phyloP scores from a whole-genome alignment of 352 stramenopile genomes.

The Blastocystis sp. region DNA sequence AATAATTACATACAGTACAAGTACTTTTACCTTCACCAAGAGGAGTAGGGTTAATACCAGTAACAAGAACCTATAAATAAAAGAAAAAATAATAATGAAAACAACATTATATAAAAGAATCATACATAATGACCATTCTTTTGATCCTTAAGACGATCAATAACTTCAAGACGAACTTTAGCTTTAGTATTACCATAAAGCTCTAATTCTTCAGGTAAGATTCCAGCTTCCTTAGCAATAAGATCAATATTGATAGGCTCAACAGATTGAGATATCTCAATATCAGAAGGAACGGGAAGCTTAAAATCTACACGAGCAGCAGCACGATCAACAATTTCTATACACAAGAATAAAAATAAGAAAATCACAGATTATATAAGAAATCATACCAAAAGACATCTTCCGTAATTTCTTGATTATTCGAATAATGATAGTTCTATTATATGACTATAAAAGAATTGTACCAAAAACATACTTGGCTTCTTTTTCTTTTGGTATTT shows the following conservation, averaged over 20 bases:
- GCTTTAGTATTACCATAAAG: conserved; percentile 67
- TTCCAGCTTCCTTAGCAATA: conserved; percentile 43
- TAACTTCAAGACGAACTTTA: conserved; percentile 69
- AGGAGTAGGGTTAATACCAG: conserved; percentile 84
- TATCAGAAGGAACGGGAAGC: conserved; percentile 48
- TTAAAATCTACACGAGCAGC: conserved; percentile 36
- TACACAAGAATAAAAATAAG: too few species aligned
- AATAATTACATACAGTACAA: too few species aligned
- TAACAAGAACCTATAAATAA: not conserved
- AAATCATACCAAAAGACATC: too few species aligned
- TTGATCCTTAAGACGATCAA: conserved; percentile 60
- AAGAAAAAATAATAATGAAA: not conserved
- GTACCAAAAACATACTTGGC: too few species aligned
- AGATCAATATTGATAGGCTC: conserved; percentile 42
- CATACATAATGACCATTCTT: conserved; percentile 86
- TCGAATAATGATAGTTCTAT: too few species aligned
- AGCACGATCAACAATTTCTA: too few species aligned
- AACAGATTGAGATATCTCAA: conserved; percentile 44
- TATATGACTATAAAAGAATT: too few species aligned
- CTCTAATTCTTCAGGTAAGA: conserved; percentile 55
- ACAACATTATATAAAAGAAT: conserved; percentile 49
- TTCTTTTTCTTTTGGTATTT: too few species aligned
- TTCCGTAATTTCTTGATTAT: too few species aligned
- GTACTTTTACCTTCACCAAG: conserved; percentile 91
- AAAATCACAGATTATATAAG: too few species aligned